Evolutionary conservation across 306 rosid species (phyloP).

Genomic region (Hippophae rhamnoides): DNA sequence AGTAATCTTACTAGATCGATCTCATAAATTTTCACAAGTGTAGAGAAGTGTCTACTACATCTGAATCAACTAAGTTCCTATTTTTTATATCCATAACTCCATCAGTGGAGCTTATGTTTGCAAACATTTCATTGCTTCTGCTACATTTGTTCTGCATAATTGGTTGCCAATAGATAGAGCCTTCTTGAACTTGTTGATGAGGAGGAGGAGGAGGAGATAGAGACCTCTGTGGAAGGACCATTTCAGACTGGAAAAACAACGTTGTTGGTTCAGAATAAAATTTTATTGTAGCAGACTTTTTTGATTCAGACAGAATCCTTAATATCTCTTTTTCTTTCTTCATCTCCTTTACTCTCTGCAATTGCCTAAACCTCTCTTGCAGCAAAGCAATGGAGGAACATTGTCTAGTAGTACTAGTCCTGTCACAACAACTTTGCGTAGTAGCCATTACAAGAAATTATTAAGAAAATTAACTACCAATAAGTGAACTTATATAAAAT

Average conservation of each 20-base stretch:
- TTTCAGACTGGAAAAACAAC: background rate
- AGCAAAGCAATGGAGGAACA: conserved; percentile 41
- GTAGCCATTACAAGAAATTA: conserved; percentile 22
- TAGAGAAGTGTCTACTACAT: conserved; percentile 44
- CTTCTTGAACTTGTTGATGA: background rate
- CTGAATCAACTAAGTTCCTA: conserved; percentile 1
- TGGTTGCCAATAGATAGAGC: conserved; percentile 21
- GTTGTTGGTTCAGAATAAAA: conserved; percentile 4
- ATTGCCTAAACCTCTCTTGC: conserved; percentile 39
- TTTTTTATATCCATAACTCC: conserved; percentile 15
- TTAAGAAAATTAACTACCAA: too few species aligned
- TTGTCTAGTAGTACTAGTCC: background rate
- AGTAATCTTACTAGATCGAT: too few species aligned
- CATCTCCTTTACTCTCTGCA: conserved; percentile 44
- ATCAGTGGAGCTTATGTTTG: conserved; percentile 19
- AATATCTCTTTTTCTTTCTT: conserved; percentile 40
- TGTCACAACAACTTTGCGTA: conserved; percentile 19
- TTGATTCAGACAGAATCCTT: conserved; percentile 24
- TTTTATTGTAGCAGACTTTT: conserved; percentile 2
- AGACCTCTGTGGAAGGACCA: background rate
- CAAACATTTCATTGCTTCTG: conserved; percentile 15
- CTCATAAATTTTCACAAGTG: conserved; percentile 24
- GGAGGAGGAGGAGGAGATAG: conserved; percentile 7
- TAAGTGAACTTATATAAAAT: too few species aligned
- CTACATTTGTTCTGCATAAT: conserved; percentile 24